Evolutionary conservation across 2,329 filamentous ascomycete species (phyloP).

Genomic region (Colletotrichum sp.): DNA sequence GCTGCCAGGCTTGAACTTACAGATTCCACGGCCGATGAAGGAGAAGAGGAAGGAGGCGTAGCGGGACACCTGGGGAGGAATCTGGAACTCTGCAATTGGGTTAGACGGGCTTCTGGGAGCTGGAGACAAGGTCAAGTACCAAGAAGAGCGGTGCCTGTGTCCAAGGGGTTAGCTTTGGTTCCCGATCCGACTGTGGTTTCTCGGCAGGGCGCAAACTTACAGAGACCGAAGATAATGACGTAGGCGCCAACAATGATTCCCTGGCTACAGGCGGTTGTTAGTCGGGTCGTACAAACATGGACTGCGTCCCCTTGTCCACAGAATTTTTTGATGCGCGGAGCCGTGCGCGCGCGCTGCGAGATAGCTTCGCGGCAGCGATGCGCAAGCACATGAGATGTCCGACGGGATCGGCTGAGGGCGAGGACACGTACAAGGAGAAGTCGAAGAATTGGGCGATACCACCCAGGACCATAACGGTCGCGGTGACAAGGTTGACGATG

Average conservation of each 20-base stretch:
- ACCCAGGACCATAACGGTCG: constrained; percentile 85
- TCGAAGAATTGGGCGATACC: constrained; percentile 77
- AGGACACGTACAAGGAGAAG: constrained; percentile 58
- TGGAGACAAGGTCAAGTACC: constrained; percentile 40
- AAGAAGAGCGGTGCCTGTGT: constrained; percentile 70
- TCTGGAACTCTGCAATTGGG: constrained; percentile 76
- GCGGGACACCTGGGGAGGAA: constrained; percentile 88
- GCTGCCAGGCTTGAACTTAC: constrained; percentile 61
- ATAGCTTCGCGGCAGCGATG: background rate
- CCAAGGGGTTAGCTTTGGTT: constrained; percentile 23
- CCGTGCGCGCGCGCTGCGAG: constrained; percentile 5
- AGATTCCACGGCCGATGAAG: constrained; percentile 92
- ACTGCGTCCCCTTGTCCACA: background rate
- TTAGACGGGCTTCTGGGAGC: background rate
- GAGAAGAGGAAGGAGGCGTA: constrained; percentile 99
- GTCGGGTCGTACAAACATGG: constrained; percentile 30
- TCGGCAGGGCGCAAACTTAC: constrained; percentile 52
- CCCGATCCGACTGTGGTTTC: background rate
- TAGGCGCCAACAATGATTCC: constrained; percentile 83
- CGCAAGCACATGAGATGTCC: background rate
- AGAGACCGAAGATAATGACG: constrained; percentile 87
- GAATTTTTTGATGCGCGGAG: background rate
- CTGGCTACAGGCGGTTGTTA: constrained; percentile 52
- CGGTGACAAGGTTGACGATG: constrained; percentile 90
- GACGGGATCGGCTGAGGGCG: background rate